Evolutionary conservation across 345 rosid genomes (phyloP), one percentile per base, ranked within the genome.

Genomic region (Iberis pinnata): DNA sequence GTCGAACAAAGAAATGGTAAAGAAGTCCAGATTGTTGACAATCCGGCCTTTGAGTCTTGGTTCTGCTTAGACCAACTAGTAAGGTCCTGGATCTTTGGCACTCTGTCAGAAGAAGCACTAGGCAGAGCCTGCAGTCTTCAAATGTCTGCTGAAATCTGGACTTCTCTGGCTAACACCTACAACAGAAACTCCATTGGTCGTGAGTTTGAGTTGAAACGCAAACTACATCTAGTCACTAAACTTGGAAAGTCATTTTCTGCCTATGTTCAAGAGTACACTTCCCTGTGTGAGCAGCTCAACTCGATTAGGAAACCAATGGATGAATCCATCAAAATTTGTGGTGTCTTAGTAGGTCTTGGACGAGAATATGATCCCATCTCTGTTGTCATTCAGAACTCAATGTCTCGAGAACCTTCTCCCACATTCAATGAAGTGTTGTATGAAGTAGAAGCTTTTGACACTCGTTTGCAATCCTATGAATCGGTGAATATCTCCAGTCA

Each of bases 381-480:
- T 0, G 24, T 27, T 0, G 27, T 55, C 0, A 2, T 37, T 0
- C 60, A 55, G 7, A 41, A 2, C 0, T 17, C 49, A 0, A 26
- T 54, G 22, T 41, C 60, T 12, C 20, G 45, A 0, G 0, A 0
- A 10, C 58, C 24, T 2, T 0, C 45, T 0, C 58, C 35, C 0
- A 26, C 26, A 0, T 55, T 26, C 0, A 17, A 1, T 0, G 49
- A 55, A 3, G 6, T 26, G 60, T 55, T 0, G 26, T 55, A 8
- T 54, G 38, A 27, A 0, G 4, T 16, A 0, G 14, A 15, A 4
- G 35, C 13, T 0, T 51, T 20, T 1, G 13, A 36, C 0, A 0
- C 29, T 0, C 7, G 18, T 0, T 3, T 52, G 0, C 5, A n/a
- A 0, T 14, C 57, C 0, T 52, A 52, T 14, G 44, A 52, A 0